A percentile compares a stretch with the other conserved stretches of the same genome.
phyloP scores from a whole-genome alignment of 352 stramenopile genomes.

The Lagenidium sp. region DNA sequence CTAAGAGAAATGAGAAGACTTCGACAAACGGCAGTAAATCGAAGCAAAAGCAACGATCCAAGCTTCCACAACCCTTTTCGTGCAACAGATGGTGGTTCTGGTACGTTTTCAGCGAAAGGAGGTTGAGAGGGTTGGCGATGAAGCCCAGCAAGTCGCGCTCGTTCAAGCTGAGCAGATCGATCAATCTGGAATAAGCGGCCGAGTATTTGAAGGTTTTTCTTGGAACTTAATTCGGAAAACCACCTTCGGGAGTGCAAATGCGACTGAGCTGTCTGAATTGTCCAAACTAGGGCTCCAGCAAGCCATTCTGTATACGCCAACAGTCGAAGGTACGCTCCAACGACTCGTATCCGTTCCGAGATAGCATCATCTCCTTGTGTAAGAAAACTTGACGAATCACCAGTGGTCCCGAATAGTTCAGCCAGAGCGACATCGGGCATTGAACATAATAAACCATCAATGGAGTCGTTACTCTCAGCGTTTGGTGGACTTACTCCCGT shows the following conservation, averaged over 20 bases:
- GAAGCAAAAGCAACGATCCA: conserved; percentile 64
- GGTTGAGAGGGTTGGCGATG: conserved; percentile 50
- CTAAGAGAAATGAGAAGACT: conserved; percentile 50
- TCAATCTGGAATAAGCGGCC: conserved; percentile 62
- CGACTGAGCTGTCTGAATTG: conserved; percentile 57
- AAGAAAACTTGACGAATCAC: no score
- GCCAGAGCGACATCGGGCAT: conserved; percentile 51
- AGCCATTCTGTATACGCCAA: conserved; percentile 75
- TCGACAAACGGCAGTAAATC: conserved; percentile 66
- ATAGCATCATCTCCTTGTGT: not conserved
- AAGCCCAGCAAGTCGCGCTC: conserved; percentile 44
- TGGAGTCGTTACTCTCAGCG: no score
- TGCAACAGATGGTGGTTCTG: not conserved
- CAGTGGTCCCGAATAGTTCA: conserved; percentile 27
- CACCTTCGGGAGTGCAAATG: conserved; percentile 67
- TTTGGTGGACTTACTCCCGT: no score
- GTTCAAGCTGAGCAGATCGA: conserved; percentile 63
- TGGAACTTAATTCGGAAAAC: conserved; percentile 65
- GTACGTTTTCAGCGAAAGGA: no score
- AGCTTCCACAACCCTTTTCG: conserved; percentile 63
- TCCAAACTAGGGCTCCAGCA: conserved; percentile 65
- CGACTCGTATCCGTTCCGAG: conserved; percentile 24
- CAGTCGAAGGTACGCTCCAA: conserved; percentile 57
- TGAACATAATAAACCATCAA: conserved; percentile 52
- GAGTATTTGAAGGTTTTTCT: conserved; percentile 43